A percentile compares a stretch with the other conserved stretches of the same genome.
Evolutionary conservation across 192 early-diverging fungal species (phyloP).

Genomic region (Coemansia sp.): DNA sequence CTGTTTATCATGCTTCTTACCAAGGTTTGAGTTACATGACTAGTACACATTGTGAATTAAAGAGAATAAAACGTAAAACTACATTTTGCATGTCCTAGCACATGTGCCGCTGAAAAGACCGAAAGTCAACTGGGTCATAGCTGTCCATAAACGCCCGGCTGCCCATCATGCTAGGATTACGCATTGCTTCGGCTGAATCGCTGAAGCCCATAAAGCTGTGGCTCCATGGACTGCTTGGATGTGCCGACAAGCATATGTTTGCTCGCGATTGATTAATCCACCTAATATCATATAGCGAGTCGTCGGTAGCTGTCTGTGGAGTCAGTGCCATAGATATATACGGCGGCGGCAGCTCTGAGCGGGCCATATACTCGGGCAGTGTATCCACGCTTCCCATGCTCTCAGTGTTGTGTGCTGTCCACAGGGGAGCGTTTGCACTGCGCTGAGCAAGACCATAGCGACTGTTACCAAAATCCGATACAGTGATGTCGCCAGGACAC

Average conservation of each 20-base stretch:
- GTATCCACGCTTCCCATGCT: constrained; percentile 36
- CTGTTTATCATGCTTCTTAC: constrained; percentile 38
- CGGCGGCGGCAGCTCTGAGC: constrained; percentile 35
- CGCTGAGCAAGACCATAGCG: constrained; percentile 19
- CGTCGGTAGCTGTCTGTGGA: neutral
- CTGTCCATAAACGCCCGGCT: constrained; percentile 12
- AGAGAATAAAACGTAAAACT: neutral
- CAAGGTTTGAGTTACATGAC: constrained; percentile 13
- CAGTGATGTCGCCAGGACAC: constrained; percentile 35
- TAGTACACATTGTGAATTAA: neutral
- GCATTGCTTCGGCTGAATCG: neutral
- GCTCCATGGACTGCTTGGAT: constrained; percentile 2
- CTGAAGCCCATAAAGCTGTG: constrained; percentile 1
- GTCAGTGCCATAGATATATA: constrained; percentile 15
- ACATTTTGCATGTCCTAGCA: constrained; percentile 6
- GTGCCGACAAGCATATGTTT: constrained; percentile 11
- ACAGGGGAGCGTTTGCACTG: constrained; percentile 3
- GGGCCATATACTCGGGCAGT: constrained; percentile 38
- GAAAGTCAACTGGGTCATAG: constrained; percentile 13
- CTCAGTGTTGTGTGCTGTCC: constrained; percentile 12
- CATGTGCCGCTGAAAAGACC: constrained; percentile 36
- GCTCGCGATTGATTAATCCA: constrained; percentile 16
- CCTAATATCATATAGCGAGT: constrained; percentile 7
- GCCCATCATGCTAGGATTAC: neutral
- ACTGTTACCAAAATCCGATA: constrained; percentile 41